Percentiles rank a stretch among this genome's conserved stretches.
These are phyloP conservation scores for Stentor roeselii DNA, from an alignment of 73 alveolate species.

Conservation along the genomic window DNA sequence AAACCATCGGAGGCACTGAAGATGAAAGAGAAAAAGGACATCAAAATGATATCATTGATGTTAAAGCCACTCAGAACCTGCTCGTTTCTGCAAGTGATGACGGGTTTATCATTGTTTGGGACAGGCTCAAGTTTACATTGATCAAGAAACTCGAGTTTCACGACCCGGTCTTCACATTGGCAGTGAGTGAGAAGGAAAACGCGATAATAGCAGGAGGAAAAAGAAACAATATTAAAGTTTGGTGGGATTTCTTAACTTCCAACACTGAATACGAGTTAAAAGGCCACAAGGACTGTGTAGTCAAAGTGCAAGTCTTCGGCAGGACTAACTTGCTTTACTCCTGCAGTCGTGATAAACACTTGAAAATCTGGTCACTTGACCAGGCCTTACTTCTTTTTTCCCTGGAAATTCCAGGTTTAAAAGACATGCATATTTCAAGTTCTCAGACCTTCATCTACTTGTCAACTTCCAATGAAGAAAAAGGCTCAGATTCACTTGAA, in stretches of 20 bases:
- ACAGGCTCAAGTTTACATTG: background rate
- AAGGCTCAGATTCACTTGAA: background rate
- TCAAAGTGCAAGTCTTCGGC: background rate
- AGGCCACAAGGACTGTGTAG: background rate
- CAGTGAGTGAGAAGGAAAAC: background rate
- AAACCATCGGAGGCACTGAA: background rate
- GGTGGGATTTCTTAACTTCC: background rate
- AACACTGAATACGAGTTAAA: background rate
- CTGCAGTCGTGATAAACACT: background rate
- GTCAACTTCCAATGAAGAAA: background rate
- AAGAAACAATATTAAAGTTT: no score
- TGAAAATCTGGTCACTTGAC: conserved; percentile 1
- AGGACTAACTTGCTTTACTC: background rate
- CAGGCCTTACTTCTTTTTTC: background rate
- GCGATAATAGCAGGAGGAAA: background rate
- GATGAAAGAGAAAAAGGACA: background rate
- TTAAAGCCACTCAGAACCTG: background rate
- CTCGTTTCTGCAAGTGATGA: background rate
- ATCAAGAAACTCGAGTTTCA: background rate
- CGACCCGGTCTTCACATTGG: background rate
- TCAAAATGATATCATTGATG: background rate
- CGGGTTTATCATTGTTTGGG: background rate
- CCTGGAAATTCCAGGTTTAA: background rate
- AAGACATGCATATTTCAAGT: background rate
- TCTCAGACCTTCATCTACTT: background rate